These are phyloP conservation scores for Sarcomyxa edulis DNA, from an alignment of 768 basidiomycete genomes.

Conservation along the genomic window DNA sequence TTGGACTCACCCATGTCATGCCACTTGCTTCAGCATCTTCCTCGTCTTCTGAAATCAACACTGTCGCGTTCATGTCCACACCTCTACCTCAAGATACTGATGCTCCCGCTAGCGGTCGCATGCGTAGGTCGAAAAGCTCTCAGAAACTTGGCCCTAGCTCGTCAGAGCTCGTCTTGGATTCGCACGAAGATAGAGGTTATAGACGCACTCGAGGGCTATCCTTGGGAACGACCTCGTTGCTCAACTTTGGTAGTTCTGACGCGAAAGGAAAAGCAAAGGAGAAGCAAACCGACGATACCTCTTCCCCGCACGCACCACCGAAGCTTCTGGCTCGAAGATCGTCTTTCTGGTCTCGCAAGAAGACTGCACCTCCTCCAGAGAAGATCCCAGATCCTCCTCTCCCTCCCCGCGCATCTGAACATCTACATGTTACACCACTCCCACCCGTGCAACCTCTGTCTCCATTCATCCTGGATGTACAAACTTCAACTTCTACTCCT, in stretches of 20 bases:
- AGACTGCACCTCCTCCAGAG: slow-evolving; percentile 19
- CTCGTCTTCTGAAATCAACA: slow-evolving; percentile 41
- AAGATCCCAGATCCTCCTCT: slow-evolving; percentile 3
- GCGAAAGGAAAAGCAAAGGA: slow-evolving; percentile 44
- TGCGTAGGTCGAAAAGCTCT: slow-evolving; percentile 53
- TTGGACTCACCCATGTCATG: slow-evolving; percentile 50
- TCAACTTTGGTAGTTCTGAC: slow-evolving; percentile 28
- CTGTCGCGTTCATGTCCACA: slow-evolving; percentile 35
- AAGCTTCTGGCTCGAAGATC: slow-evolving; percentile 48
- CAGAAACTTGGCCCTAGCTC: slow-evolving; percentile 29
- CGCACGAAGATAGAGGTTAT: slow-evolving; percentile 8
- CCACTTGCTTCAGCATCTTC: slow-evolving; percentile 36
- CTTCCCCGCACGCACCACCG: slow-evolving; percentile 21
- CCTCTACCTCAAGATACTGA: slow-evolving; percentile 17
- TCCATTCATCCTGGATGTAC: slow-evolving; percentile 15
- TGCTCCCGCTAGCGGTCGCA: slow-evolving; percentile 12
- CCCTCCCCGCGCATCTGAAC: slow-evolving; percentile 1
- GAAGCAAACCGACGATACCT: slow-evolving; percentile 17
- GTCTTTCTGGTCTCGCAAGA: slow-evolving; percentile 65
- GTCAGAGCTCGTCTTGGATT: slow-evolving; percentile 8
- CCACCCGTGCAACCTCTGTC: slow-evolving; percentile 24
- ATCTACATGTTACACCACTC: slow-evolving; percentile 15
- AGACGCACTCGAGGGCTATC: slow-evolving; percentile 52
- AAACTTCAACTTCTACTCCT: slow-evolving; percentile 14
- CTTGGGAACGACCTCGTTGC: slow-evolving; percentile 39